Evolutionary conservation across 2,329 filamentous ascomycete genomes (phyloP).

Genomic region (Penicillium olsonii): DNA sequence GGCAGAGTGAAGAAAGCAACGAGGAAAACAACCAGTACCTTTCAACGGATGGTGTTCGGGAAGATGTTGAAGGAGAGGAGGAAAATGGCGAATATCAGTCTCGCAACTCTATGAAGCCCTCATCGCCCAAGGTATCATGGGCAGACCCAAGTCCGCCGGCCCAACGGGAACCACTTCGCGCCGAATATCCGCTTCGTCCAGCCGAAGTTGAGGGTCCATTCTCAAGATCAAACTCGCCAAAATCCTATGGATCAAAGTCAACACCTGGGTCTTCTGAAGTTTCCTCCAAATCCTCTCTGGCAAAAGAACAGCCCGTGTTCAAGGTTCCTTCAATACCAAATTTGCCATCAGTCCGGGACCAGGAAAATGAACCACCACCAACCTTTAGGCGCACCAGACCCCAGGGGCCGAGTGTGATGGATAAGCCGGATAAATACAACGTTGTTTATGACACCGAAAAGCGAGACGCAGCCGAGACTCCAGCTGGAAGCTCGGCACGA

Average conservation of each 20-base stretch:
- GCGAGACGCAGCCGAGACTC: constrained; percentile 45
- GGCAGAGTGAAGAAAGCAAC: constrained; percentile 66
- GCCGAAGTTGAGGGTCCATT: constrained; percentile 31
- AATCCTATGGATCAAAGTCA: constrained; percentile 38
- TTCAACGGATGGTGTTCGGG: constrained; percentile 27
- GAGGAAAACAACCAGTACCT: constrained; percentile 34
- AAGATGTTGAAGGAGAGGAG: constrained; percentile 31
- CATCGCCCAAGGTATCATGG: constrained; percentile 41
- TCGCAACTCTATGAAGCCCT: constrained; percentile 26
- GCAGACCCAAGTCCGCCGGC: constrained; percentile 34
- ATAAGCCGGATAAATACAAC: constrained; percentile 59
- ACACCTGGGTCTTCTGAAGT: constrained; percentile 46
- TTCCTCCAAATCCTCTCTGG: constrained; percentile 43
- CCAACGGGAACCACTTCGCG: constrained; percentile 24
- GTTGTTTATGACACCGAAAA: constrained; percentile 52
- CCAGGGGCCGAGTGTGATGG: constrained; percentile 55
- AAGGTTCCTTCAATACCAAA: constrained; percentile 58
- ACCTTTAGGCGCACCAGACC: constrained; percentile 66
- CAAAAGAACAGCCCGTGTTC: constrained; percentile 56
- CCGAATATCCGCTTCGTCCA: constrained; percentile 22
- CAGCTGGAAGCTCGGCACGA: constrained; percentile 46
- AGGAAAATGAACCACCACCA: constrained; percentile 79
- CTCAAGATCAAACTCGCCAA: constrained; percentile 38
- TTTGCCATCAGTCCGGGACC: constrained; percentile 68
- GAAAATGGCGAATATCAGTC: constrained; percentile 30